Conservation (phyloP, 2,329 filamentous ascomycete genomes). For the Clarireedia monteithiana region DNA sequence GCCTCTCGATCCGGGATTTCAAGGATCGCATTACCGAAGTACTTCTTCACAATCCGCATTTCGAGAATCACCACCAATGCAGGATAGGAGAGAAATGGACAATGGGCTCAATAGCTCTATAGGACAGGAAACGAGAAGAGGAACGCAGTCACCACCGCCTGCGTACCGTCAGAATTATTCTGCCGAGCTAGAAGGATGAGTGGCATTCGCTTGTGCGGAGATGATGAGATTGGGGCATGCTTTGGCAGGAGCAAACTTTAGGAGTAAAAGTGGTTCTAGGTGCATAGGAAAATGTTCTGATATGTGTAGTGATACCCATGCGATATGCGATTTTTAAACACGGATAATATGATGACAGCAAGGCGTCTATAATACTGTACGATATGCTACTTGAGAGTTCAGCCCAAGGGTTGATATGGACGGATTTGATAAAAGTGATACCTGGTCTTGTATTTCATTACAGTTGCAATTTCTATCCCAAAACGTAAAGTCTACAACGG, state of each 20-base stretch:
- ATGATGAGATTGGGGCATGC: neutral
- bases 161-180: neutral
- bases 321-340: neutral
- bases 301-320: conserved; percentile 1
- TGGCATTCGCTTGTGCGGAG: neutral
- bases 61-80: neutral
- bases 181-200: conserved; percentile 6
- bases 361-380: neutral
- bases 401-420: no score
- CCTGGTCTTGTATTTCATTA: no score
- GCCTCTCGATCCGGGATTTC: neutral
- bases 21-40: neutral
- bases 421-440: no score
- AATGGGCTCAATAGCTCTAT: neutral
- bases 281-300: neutral
- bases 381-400: no score
- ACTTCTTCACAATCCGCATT: neutral
- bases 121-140: neutral
- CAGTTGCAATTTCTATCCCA: no score
- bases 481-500: no score
- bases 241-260: neutral
- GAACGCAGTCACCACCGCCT: neutral
- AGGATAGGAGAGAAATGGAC: neutral
- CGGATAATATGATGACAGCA: neutral
- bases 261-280: neutral